Evolutionary conservation across 2,329 filamentous ascomycete genomes (phyloP).

Genomic region (Penicillium hordei): DNA sequence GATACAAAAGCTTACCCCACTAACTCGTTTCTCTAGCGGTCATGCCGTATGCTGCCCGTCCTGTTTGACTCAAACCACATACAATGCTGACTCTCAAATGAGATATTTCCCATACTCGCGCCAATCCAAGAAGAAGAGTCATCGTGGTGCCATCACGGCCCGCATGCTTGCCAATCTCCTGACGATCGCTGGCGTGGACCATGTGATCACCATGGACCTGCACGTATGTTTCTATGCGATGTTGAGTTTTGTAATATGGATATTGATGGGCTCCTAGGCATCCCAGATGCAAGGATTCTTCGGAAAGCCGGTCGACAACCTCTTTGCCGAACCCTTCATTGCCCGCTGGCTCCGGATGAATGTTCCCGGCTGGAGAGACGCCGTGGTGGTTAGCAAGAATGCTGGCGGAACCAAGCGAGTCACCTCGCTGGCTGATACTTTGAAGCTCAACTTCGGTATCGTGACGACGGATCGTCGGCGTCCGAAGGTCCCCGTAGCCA

Average conservation of each 20-base stretch:
- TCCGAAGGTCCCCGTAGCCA: constrained; percentile 46
- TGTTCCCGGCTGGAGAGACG: constrained; percentile 79
- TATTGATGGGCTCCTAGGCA: constrained; percentile 48
- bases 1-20: constrained; percentile 18
- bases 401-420: constrained; percentile 95
- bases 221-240: constrained; percentile 57
- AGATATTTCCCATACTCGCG: constrained; percentile 97
- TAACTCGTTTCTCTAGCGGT: constrained; percentile 36
- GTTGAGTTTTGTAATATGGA: constrained; percentile 2
- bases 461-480: constrained; percentile 65
- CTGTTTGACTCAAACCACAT: constrained; percentile 28
- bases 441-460: constrained; percentile 97
- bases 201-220: constrained; percentile 95
- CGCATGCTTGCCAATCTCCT: constrained; percentile 96
- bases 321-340: constrained; percentile 92
- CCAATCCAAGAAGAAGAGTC: constrained; percentile 98
- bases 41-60: constrained; percentile 47
- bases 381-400: constrained; percentile 97
- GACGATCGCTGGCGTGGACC: constrained; percentile 88
- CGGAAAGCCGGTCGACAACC: constrained; percentile 93
- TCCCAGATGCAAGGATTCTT: constrained; percentile 99
- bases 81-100: constrained; percentile 41
- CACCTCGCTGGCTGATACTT: constrained; percentile 88
- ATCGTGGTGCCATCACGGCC: constrained; percentile 92
- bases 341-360: constrained; percentile 93